Evolutionary conservation across 495 filamentous ascomycete species (phyloP), one percentile per base, ranked within the genome.

Genomic region (Aspergillus haitiensis): DNA sequence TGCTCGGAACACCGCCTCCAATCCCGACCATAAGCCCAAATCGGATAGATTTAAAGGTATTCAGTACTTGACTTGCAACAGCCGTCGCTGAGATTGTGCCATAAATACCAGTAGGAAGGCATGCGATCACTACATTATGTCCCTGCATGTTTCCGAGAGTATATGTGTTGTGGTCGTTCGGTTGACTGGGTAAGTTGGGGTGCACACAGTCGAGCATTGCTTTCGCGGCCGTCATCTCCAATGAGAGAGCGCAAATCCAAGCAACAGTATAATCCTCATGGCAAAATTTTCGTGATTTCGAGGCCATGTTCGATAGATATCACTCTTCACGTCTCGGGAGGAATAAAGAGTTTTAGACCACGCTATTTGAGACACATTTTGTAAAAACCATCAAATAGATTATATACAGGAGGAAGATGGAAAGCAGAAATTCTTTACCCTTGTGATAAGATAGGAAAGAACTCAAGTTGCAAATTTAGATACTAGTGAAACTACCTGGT

Each of bases 21-120:
- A 78, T 75, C 13, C 73, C 72, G 1, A 74, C 70, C 64, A 75
- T 65, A 27, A 76, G 34, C 0, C 50, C 59, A 50, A 69, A 67
- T 15, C 60, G 53, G 31, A 76, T 52, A 13, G 47, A 36, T 6
- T 50, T 33, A 53, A 70, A 75, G 7, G 64, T 72, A 0, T 44
- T 52, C 9, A 47, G 56, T 59, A 73, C 64, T 10, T 73, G 64
- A 27, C 52, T 56, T 4, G 57, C 59, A 5, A 70, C 62, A 1
- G 44, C 59, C 12, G 74, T 53, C 21, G 74, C 72, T 27, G 65
- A 60, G 4, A 39, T 63, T 9, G 61, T 73, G 5, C 69, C 73
- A 58, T 66, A 66, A 10, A 57, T 56, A 15, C 65, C 63, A 9
- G 64, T 45, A 7, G 59, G 70, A 12, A 75, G 61, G 11, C 71